Conservation (phyloP, 495 filamentous ascomycete genomes). For the Penicillium argentinense region DNA sequence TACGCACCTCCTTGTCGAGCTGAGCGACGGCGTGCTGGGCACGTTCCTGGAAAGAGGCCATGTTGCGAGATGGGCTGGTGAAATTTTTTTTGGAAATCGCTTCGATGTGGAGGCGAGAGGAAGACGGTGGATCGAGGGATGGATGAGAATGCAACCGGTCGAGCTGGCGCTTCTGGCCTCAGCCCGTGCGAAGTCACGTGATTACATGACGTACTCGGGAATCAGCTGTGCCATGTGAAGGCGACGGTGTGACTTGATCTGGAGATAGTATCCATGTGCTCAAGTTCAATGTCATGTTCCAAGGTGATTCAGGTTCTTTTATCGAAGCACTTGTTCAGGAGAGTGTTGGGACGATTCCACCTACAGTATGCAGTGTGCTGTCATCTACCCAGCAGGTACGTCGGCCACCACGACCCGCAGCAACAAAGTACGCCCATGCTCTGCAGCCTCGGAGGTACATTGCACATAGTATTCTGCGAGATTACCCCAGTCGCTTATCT, state of each 20-base stretch:
- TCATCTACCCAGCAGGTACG: too few species aligned
- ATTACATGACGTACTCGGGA: slow-evolving; percentile 26
- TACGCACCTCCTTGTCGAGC: slow-evolving; percentile 95
- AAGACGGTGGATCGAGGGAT: slow-evolving; percentile 24
- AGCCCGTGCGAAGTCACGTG: slow-evolving; percentile 30
- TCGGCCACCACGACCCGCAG: too few species aligned
- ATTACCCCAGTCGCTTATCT: too few species aligned
- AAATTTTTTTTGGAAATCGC: slow-evolving; percentile 11
- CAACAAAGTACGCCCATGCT: too few species aligned
- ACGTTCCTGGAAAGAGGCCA: slow-evolving; percentile 84
- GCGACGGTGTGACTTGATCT: slow-evolving; percentile 2
- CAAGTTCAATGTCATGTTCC: too few species aligned
- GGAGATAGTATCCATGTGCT: too few species aligned
- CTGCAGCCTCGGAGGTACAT: too few species aligned
- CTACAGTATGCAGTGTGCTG: too few species aligned
- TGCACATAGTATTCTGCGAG: too few species aligned
- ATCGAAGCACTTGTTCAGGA: too few species aligned
- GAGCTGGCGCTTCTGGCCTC: slow-evolving; percentile 26
- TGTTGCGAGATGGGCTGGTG: slow-evolving; percentile 29
- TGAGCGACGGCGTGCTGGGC: slow-evolving; percentile 83
- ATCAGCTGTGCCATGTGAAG: slow-evolving; percentile 12
- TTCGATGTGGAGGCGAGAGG: slow-evolving; percentile 4
- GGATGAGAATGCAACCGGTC: slow-evolving; percentile 27
- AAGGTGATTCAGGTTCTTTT: too few species aligned
- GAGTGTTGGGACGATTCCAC: too few species aligned